phyloP scores from a whole-genome alignment of 495 filamentous ascomycete species.

The Xylaria scruposa region DNA sequence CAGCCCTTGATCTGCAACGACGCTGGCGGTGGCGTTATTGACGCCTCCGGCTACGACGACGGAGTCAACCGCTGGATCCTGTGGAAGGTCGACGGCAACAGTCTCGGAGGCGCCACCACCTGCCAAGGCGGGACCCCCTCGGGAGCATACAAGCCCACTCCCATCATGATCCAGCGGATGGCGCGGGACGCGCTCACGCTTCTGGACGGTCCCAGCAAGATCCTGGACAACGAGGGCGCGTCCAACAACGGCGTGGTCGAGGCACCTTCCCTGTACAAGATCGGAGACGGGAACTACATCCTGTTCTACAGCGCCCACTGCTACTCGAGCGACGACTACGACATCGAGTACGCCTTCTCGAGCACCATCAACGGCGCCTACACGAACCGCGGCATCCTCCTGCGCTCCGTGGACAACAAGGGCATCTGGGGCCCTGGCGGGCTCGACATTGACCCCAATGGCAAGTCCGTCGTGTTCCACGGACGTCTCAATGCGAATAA shows the following conservation, averaged over 20 bases:
- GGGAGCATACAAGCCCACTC: slow-evolving; percentile 48
- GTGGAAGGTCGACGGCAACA: slow-evolving; percentile 67
- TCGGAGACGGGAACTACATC: slow-evolving; percentile 57
- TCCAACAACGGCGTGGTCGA: slow-evolving; percentile 65
- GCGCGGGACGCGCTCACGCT: slow-evolving; percentile 56
- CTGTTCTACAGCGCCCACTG: slow-evolving; percentile 69
- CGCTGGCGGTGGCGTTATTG: slow-evolving; percentile 61
- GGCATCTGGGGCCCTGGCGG: slow-evolving; percentile 40
- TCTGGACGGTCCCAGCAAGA: slow-evolving; percentile 53
- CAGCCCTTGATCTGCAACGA: slow-evolving; percentile 55
- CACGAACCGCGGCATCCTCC: slow-evolving; percentile 45
- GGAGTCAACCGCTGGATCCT: slow-evolving; percentile 61
- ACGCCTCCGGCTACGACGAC: slow-evolving; percentile 60
- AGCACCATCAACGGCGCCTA: slow-evolving; percentile 56
- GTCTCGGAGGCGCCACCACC: slow-evolving; percentile 44
- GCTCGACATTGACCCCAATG: slow-evolving; percentile 41
- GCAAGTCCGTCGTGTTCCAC: slow-evolving; percentile 38
- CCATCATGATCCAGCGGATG: slow-evolving; percentile 64
- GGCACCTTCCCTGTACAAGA: slow-evolving; percentile 61
- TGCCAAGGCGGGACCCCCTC: slow-evolving; percentile 37
- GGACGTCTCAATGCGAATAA: slow-evolving; percentile 34
- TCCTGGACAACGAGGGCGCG: slow-evolving; percentile 59
- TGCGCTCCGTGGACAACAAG: slow-evolving; percentile 37
- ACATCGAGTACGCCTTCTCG: slow-evolving; percentile 61
- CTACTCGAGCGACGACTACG: slow-evolving; percentile 59